Evolutionary conservation across 208 protist species (phyloP).

Genomic region (Leishmania guyanensis): DNA sequence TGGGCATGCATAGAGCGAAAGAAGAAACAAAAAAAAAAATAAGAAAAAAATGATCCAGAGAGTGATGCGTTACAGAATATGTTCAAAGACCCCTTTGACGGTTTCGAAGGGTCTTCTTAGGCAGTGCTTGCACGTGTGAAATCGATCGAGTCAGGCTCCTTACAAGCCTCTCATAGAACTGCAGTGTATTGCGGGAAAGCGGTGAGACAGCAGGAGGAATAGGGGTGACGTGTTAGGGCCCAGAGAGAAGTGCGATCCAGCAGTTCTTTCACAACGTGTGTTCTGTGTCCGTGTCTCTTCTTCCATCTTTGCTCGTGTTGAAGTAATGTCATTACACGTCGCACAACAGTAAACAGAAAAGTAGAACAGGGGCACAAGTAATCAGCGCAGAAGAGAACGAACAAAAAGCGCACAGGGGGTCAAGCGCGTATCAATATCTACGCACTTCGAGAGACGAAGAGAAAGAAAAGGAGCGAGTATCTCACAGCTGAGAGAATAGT

Average conservation of each 20-base stretch:
- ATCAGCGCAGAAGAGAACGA: background rate
- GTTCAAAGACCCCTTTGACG: background rate
- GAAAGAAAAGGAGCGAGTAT: too few relatives aligned
- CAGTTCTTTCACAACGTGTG: background rate
- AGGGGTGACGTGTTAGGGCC: background rate
- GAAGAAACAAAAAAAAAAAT: background rate
- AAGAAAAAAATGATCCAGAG: background rate
- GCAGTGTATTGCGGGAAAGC: background rate
- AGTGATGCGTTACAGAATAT: background rate
- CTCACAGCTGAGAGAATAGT: background rate
- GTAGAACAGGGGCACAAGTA: background rate
- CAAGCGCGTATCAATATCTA: slow-evolving; percentile 13
- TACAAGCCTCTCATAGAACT: background rate
- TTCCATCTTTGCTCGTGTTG: background rate
- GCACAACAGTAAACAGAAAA: background rate
- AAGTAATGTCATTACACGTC: background rate
- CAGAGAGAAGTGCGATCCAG: background rate
- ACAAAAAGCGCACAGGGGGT: slow-evolving; percentile 4
- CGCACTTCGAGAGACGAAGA: background rate
- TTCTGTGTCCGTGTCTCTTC: background rate
- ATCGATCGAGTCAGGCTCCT: too few relatives aligned
- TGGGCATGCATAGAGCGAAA: background rate
- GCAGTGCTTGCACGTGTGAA: background rate
- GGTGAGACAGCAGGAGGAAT: background rate
- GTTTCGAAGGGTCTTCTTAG: background rate